Evolutionary conservation across 352 stramenopile species (phyloP).

Genomic region (Phytophthora hibernalis): DNA sequence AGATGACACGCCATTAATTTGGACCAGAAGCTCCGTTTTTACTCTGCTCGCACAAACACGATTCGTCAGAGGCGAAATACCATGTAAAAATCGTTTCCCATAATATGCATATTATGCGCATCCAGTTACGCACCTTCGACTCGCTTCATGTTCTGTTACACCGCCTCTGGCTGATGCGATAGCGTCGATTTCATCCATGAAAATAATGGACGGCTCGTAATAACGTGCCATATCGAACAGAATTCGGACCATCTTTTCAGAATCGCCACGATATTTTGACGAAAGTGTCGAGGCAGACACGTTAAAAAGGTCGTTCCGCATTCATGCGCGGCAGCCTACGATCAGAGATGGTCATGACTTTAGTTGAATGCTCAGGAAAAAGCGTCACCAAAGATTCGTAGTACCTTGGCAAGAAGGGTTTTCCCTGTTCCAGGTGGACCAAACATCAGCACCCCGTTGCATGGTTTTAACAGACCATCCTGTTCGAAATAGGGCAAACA

Average conservation of each 20-base stretch:
- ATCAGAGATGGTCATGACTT: slow-evolving; percentile 11
- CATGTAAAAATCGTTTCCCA: background rate
- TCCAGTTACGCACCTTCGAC: slow-evolving; percentile 60
- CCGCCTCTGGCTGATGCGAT: slow-evolving; percentile 81
- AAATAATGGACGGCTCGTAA: slow-evolving; percentile 97
- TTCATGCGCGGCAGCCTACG: slow-evolving; percentile 91
- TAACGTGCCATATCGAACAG: slow-evolving; percentile 99
- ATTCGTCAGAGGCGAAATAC: slow-evolving; percentile 5
- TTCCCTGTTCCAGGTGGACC: slow-evolving; percentile 91
- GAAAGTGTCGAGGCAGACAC: slow-evolving; percentile 92
- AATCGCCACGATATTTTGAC: slow-evolving; percentile 95
- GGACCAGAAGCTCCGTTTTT: slow-evolving; percentile 98
- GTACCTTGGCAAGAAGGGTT: slow-evolving; percentile 85
- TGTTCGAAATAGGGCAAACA: slow-evolving; percentile 23
- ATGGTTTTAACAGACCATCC: slow-evolving; percentile 82
- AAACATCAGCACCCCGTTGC: slow-evolving; percentile 88
- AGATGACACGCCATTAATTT: slow-evolving; percentile 96
- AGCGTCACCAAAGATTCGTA: background rate
- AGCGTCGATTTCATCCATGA: slow-evolving; percentile 99
- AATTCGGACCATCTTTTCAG: slow-evolving; percentile 96
- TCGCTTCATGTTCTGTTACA: slow-evolving; percentile 87
- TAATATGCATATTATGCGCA: no score
- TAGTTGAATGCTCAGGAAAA: background rate
- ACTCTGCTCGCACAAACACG: slow-evolving; percentile 58
- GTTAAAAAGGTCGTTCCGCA: slow-evolving; percentile 99